A percentile compares a stretch with the other conserved stretches of the same genome.
Evolutionary conservation across 805 yeast species (phyloP).

Genomic region (Yamadazyma tumulicola): DNA sequence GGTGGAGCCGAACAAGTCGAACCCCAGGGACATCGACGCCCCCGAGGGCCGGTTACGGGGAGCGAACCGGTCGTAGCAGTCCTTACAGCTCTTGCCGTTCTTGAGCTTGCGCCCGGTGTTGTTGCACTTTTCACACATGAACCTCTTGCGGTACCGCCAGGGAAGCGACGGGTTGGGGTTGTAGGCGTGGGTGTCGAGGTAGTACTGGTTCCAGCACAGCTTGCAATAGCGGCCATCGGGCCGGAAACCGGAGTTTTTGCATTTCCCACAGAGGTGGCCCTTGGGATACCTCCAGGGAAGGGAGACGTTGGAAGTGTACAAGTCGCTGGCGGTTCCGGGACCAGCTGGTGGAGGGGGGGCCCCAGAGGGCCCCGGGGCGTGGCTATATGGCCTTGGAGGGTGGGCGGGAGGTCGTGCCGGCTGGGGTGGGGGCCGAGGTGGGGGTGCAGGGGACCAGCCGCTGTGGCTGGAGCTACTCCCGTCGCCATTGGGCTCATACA

Average conservation of each 20-base stretch:
- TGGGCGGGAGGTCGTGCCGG: constrained; percentile 8
- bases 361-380: constrained; percentile 13
- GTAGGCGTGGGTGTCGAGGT: constrained; percentile 29
- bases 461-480: neutral
- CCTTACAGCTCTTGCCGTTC: constrained; percentile 63
- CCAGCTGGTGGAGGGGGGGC: constrained; percentile 9
- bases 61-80: constrained; percentile 67
- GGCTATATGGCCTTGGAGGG: constrained; percentile 7
- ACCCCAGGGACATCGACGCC: constrained; percentile 3
- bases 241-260: constrained; percentile 34
- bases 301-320: constrained; percentile 16
- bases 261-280: constrained; percentile 29
- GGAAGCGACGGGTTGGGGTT: constrained; percentile 52
- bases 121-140: constrained; percentile 62
- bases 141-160: constrained; percentile 63
- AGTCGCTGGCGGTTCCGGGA: constrained; percentile 11
- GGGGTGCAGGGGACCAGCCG: constrained; percentile 11
- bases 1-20: constrained; percentile 9
- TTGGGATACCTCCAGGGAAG: constrained; percentile 25
- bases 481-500: neutral
- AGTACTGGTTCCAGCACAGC: constrained; percentile 29
- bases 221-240: constrained; percentile 23
- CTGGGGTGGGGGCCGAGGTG: constrained; percentile 12
- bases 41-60: constrained; percentile 27
- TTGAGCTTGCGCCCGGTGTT: constrained; percentile 68